phyloP scores from a whole-genome alignment of 163 green algal genomes.

The Coccomyxa subellipsoidea region DNA sequence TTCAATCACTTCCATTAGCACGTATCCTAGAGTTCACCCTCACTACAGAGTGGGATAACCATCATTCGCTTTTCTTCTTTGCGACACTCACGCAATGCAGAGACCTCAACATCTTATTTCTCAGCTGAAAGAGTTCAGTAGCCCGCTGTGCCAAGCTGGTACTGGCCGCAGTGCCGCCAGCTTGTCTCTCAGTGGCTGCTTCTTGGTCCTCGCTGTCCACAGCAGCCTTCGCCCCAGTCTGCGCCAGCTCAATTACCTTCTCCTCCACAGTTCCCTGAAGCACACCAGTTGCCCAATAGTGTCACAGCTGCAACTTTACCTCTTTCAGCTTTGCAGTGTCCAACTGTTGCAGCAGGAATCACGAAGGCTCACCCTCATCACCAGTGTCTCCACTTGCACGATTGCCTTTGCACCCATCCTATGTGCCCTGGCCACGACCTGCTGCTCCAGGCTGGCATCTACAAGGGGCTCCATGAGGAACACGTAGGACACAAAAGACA shows the following conservation, averaged over 20 bases:
- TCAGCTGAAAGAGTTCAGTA: background rate
- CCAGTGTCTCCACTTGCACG: constrained; percentile 84
- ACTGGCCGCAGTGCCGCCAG: background rate
- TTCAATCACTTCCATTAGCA: too few relatives aligned
- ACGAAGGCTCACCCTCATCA: constrained; percentile 74
- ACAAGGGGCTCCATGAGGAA: constrained; percentile 93
- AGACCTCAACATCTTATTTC: background rate
- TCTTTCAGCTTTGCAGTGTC: too few relatives aligned
- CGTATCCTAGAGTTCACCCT: too few relatives aligned
- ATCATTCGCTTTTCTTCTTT: too few relatives aligned
- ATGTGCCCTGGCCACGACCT: constrained; percentile 84
- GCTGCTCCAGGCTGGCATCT: constrained; percentile 71
- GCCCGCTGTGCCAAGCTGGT: background rate
- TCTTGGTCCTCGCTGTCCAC: too few relatives aligned
- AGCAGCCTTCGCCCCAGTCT: background rate
- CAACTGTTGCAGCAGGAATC: too few relatives aligned
- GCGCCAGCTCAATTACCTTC: constrained; percentile 46
- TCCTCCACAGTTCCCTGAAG: constrained; percentile 63
- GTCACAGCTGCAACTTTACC: background rate
- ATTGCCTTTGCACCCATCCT: constrained; percentile 80
- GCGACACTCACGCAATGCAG: background rate
- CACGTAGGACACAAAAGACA: constrained; percentile 74
- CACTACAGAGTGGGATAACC: background rate
- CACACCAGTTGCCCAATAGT: background rate
- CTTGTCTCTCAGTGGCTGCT: too few relatives aligned